phyloP scores from a whole-genome alignment of 2,329 filamentous ascomycete species.

The Alternaria panax region DNA sequence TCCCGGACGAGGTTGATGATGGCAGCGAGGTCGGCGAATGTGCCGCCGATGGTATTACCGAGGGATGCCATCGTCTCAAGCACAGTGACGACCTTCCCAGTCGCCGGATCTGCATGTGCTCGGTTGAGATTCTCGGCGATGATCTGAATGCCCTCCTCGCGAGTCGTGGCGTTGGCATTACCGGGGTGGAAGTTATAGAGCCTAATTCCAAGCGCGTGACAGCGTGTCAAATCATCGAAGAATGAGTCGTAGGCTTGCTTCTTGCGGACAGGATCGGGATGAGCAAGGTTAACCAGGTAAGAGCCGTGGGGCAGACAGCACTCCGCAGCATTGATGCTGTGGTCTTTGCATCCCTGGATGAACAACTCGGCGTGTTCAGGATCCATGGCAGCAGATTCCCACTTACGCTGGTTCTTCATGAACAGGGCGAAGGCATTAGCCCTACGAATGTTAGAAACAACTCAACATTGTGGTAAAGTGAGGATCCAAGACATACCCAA shows the following conservation, averaged over 20 bases:
- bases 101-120: slow-evolving; percentile 73
- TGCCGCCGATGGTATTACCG: slow-evolving; percentile 85
- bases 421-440: slow-evolving; percentile 95
- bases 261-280: slow-evolving; percentile 79
- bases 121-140: slow-evolving; percentile 84
- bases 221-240: slow-evolving; percentile 84
- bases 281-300: slow-evolving; percentile 95
- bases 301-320: slow-evolving; percentile 90
- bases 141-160: slow-evolving; percentile 74
- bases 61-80: slow-evolving; percentile 93
- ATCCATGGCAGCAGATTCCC: slow-evolving; percentile 81
- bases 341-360: slow-evolving; percentile 69
- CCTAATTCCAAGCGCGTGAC: slow-evolving; percentile 82
- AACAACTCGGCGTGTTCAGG: slow-evolving; percentile 74
- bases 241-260: slow-evolving; percentile 86
- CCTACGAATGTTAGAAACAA: slow-evolving; percentile 52
- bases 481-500: slow-evolving; percentile 60
- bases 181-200: slow-evolving; percentile 99
- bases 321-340: slow-evolving; percentile 75
- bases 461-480: background rate
- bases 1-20: slow-evolving; percentile 82
- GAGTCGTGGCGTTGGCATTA: slow-evolving; percentile 71
- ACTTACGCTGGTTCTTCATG: slow-evolving; percentile 95
- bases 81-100: slow-evolving; percentile 77
- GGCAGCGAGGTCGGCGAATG: slow-evolving; percentile 84